Evolutionary conservation across 108 stramenopile genomes (phyloP), one percentile per base, ranked within the genome.

Genomic region (Epipyxis sp.): DNA sequence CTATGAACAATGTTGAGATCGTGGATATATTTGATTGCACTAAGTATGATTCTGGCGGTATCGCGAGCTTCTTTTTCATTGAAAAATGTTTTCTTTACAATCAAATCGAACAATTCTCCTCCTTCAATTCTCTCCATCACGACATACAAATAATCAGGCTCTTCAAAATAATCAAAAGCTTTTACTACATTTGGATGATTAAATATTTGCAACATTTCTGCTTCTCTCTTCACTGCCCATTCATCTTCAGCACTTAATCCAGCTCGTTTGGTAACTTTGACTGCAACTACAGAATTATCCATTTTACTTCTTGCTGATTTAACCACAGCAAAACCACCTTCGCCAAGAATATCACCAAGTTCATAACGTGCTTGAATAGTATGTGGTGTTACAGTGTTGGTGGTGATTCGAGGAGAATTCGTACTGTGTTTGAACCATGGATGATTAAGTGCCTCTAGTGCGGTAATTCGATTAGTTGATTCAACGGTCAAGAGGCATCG

Each of bases 1-100:
- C 79, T 41, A 30, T 83, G 82, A 0, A 93, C 93, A 1, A 97
- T 89, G 69, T 83, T 69, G n/a, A 88, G 79, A 0, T 72, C 40
- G 80, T 98, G 97, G 61, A 90, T 88, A 74, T 91, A 93, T 30
- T 85, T 81, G 29, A 94, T 76, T 2, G 94, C 94, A 50, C 89
- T 90, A 54, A 94, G 80, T 3, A 96, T 35, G 54, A 89, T 90
- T 57, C 86, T 84, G 71, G 94, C 90, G 1, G 89, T 79, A 43
- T 88, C 85, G 20, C 93, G 84, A 1, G 97, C 97, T 81, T 97
- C 95, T 77, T 88, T 90, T 79, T 98, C 97, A 74, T 87, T 94
- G 84, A 95, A 98, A 62, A 78, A 90, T 69, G 91, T 90, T 84
- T 94, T 94, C 2, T 87, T 83, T 20, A 95, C 61, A 6, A 82